phyloP scores from a whole-genome alignment of 805 yeast species.

The Myxozyma lipomycoides region DNA sequence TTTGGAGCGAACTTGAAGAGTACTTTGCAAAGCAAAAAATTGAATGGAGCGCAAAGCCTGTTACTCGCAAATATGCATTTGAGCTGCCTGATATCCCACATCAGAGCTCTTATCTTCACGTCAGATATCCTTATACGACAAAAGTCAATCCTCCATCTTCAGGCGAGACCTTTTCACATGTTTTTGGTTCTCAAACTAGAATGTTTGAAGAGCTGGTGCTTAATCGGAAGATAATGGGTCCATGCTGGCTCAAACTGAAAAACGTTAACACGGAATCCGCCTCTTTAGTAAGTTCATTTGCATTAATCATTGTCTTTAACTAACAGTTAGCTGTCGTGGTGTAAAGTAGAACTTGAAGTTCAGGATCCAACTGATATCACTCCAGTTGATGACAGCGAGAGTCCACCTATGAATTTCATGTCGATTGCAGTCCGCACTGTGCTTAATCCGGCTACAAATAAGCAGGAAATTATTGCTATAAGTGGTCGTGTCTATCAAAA shows the following conservation, averaged over 20 bases:
- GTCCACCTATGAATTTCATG: conserved; percentile 68
- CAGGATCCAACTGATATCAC: conserved; percentile 38
- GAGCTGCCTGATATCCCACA: conserved; percentile 76
- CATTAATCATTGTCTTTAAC: not conserved
- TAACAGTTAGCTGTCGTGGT: conserved; percentile 50
- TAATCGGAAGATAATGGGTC: conserved; percentile 87
- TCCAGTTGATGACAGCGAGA: conserved; percentile 44
- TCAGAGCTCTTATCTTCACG: conserved; percentile 74
- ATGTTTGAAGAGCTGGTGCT: conserved; percentile 83
- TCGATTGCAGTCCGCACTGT: conserved; percentile 76
- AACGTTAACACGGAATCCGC: conserved; percentile 57
- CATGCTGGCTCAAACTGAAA: conserved; percentile 85
- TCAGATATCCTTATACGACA: conserved; percentile 63
- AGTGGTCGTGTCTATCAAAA: conserved; percentile 68
- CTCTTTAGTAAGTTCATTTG: conserved; percentile 45
- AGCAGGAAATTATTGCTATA: conserved; percentile 83
- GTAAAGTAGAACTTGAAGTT: conserved; percentile 69
- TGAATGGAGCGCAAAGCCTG: conserved; percentile 65
- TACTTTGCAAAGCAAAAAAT: conserved; percentile 61
- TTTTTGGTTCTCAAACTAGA: conserved; percentile 71
- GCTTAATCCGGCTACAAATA: conserved; percentile 66
- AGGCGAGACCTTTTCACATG: conserved; percentile 72
- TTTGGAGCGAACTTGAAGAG: conserved; percentile 71
- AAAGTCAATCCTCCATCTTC: conserved; percentile 52
- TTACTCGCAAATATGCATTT: conserved; percentile 78